Percentiles rank a stretch among this genome's conserved stretches.
Conservation (phyloP, 306 rosid species). For the Leucaena leucocephala region DNA sequence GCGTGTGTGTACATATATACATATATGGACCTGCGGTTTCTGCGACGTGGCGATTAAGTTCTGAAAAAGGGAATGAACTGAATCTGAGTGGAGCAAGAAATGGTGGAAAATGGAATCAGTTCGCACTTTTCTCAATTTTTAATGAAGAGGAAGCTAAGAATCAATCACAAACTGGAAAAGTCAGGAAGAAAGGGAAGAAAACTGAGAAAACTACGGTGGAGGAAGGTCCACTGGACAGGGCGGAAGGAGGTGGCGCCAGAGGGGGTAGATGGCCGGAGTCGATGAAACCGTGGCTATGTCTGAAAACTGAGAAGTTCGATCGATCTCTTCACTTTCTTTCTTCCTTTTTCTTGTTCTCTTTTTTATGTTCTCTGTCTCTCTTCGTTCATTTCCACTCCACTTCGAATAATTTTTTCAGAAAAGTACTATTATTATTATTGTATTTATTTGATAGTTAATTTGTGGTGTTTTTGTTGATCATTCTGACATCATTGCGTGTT, state of each 20-base stretch:
- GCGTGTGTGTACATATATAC: not conserved
- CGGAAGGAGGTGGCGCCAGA: conserved; percentile 40
- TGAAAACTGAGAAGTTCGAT: conserved; percentile 15
- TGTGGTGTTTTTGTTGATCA: not conserved
- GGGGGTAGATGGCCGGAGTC: conserved; percentile 44
- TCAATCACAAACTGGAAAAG: conserved; percentile 29
- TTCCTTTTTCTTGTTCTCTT: not conserved
- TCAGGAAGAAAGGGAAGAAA: not conserved
- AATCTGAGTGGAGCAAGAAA: conserved; percentile 27
- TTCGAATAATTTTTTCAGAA: conserved; percentile 3
- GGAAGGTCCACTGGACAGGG: conserved; percentile 1
- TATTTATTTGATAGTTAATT: not conserved
- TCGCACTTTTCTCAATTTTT: conserved; percentile 7
- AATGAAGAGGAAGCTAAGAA: not conserved
- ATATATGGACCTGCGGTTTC: not conserved
- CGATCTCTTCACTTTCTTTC: not conserved
- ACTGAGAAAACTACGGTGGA: not conserved
- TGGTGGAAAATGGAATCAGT: conserved; percentile 21
- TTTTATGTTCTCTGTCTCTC: not conserved
- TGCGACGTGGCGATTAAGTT: conserved; percentile 30
- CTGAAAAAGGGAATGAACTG: conserved; percentile 21
- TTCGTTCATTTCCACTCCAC: conserved; percentile 30
- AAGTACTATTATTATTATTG: not conserved
- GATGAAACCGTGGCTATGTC: conserved; percentile 50
- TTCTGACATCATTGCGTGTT: conserved; percentile 38